Evolutionary conservation across 1,284 basidiomycete genomes (phyloP).

Genomic region (Cutaneotrichosporon dermatis): DNA sequence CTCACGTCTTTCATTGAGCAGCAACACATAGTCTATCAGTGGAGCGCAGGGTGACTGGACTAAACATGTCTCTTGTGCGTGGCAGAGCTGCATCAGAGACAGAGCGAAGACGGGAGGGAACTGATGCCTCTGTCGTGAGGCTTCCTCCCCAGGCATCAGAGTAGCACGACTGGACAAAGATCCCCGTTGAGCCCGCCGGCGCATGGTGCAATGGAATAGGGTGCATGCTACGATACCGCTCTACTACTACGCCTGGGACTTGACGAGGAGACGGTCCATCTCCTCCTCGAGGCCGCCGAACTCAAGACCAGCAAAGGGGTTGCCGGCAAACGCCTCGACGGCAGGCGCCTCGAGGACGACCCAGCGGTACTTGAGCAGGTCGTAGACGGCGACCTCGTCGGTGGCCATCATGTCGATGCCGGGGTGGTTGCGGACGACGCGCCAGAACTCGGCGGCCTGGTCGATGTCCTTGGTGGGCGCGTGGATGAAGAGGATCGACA

Average conservation of each 20-base stretch:
- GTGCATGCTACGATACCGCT: background rate
- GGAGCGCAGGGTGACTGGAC: too few species aligned
- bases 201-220: background rate
- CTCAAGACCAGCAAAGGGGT: slow-evolving; percentile 1
- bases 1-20: too few species aligned
- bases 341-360: slow-evolving; percentile 38
- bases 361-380: slow-evolving; percentile 65
- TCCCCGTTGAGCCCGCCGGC: too few species aligned
- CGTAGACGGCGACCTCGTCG: slow-evolving; percentile 68
- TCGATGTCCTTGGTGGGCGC: slow-evolving; percentile 26
- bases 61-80: too few species aligned
- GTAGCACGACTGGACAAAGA: too few species aligned
- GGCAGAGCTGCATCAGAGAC: too few species aligned
- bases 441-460: slow-evolving; percentile 21
- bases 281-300: background rate
- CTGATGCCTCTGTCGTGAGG: too few species aligned
- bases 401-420: slow-evolving; percentile 60
- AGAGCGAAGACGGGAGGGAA: too few species aligned
- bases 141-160: too few species aligned
- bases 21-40: too few species aligned
- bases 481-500: slow-evolving; percentile 46
- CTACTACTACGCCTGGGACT: background rate
- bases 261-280: background rate
- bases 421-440: slow-evolving; percentile 50
- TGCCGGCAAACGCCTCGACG: slow-evolving; percentile 48